phyloP scores from a whole-genome alignment of 257 asterid species.

The Salvia rosmarinus region DNA sequence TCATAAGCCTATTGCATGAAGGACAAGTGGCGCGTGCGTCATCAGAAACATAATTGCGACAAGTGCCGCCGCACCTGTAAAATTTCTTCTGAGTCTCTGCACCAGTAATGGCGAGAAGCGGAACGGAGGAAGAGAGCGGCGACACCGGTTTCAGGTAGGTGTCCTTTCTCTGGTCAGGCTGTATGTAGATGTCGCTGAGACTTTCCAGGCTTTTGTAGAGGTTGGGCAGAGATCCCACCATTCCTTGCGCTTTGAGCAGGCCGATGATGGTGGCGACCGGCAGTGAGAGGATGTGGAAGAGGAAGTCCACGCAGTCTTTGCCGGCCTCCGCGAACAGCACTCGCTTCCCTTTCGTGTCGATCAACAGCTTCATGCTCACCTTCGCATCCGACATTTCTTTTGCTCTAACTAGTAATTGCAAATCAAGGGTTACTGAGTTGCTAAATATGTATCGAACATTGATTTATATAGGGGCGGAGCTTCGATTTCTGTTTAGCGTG shows the following conservation, averaged over 20 bases:
- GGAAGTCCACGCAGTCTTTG: constrained; percentile 38
- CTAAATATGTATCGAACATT: too few relatives aligned
- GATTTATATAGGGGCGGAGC: too few relatives aligned
- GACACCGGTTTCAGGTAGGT: constrained; percentile 28
- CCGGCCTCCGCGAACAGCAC: constrained; percentile 40
- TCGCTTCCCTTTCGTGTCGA: constrained; percentile 28
- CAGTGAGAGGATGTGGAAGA: constrained; percentile 37
- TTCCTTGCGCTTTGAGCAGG: neutral
- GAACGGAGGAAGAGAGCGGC: neutral
- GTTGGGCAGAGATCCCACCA: neutral
- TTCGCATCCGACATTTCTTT: neutral
- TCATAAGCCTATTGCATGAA: neutral
- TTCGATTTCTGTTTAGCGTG: too few relatives aligned
- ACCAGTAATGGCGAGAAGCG: constrained; percentile 9
- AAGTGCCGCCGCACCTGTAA: neutral
- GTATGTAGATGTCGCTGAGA: constrained; percentile 25
- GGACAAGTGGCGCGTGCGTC: neutral
- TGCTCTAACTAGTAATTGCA: neutral
- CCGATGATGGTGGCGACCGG: constrained; percentile 29
- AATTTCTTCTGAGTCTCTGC: neutral
- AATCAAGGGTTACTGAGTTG: too few relatives aligned
- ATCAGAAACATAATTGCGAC: neutral
- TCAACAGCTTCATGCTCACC: constrained; percentile 43
- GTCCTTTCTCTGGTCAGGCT: constrained; percentile 30
- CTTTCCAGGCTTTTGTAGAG: neutral